Evolutionary conservation across 2,329 filamentous ascomycete species (phyloP).

Genomic region (Aspergillus sp.): DNA sequence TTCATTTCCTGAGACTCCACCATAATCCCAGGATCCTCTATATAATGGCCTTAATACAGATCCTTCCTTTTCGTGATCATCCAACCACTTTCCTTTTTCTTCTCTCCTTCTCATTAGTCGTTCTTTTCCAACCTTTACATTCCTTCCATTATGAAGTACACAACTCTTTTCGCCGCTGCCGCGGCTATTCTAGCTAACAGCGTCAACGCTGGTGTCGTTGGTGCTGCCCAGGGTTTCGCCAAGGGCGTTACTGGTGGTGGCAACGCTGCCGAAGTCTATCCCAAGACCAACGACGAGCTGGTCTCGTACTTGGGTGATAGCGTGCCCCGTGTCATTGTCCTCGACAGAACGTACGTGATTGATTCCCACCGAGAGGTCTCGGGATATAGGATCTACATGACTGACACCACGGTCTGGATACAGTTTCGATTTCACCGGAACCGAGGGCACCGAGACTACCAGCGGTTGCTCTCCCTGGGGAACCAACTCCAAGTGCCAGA

Average conservation of each 20-base stretch:
- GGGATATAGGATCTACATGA: background rate
- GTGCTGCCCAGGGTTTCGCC: slow-evolving; percentile 50
- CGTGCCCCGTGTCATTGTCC: slow-evolving; percentile 56
- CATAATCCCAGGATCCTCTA: background rate
- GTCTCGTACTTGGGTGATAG: slow-evolving; percentile 59
- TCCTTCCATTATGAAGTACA: slow-evolving; percentile 15
- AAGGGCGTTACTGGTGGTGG: slow-evolving; percentile 62
- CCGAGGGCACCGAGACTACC: slow-evolving; percentile 42
- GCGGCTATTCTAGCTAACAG: slow-evolving; percentile 14
- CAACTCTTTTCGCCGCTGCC: slow-evolving; percentile 16
- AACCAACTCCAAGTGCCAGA: slow-evolving; percentile 54
- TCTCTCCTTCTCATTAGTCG: slow-evolving; percentile 2
- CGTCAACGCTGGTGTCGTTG: slow-evolving; percentile 21
- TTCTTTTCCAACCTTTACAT: slow-evolving; percentile 1
- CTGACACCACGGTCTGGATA: background rate
- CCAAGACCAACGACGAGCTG: slow-evolving; percentile 55
- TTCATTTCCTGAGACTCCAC: background rate
- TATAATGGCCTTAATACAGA: background rate
- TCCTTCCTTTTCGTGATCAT: background rate
- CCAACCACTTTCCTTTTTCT: background rate
- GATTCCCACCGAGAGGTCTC: background rate
- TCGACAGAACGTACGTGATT: slow-evolving; percentile 18
- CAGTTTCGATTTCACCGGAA: slow-evolving; percentile 21
- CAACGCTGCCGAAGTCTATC: slow-evolving; percentile 54
- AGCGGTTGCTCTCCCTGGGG: slow-evolving; percentile 62